phyloP scores from a whole-genome alignment of 805 yeast species.

The Barnettozyma californica region DNA sequence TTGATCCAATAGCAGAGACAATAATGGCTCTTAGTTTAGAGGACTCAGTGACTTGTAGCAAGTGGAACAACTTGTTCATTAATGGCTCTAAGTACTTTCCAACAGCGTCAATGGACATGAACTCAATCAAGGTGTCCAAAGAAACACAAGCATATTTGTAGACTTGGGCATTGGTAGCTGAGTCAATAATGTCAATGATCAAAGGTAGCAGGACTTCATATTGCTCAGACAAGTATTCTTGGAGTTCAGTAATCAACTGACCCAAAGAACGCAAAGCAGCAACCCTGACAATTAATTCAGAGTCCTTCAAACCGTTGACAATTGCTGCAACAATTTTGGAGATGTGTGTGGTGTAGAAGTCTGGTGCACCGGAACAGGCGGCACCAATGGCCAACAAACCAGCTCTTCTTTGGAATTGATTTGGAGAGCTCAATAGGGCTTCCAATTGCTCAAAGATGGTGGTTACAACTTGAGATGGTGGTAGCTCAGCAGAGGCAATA shows the following conservation, averaged over 20 bases:
- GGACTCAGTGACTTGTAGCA: slow-evolving; percentile 74
- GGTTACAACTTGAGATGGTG: slow-evolving; percentile 86
- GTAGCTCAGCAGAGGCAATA: slow-evolving; percentile 73
- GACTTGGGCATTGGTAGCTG: slow-evolving; percentile 74
- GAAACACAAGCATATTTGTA: slow-evolving; percentile 90
- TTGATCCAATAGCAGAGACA: slow-evolving; percentile 94
- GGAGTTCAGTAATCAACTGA: slow-evolving; percentile 76
- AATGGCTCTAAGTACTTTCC: slow-evolving; percentile 77
- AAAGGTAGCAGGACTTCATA: slow-evolving; percentile 82
- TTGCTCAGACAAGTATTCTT: slow-evolving; percentile 76
- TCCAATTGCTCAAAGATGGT: slow-evolving; percentile 68
- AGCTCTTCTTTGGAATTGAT: slow-evolving; percentile 80
- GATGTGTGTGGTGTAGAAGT: slow-evolving; percentile 72
- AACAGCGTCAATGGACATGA: slow-evolving; percentile 83
- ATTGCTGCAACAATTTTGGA: slow-evolving; percentile 68
- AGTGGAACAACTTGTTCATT: slow-evolving; percentile 81
- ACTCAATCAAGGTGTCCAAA: slow-evolving; percentile 86
- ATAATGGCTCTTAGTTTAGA: slow-evolving; percentile 68
- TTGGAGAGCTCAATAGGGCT: slow-evolving; percentile 52
- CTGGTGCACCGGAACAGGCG: slow-evolving; percentile 92
- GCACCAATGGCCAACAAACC: slow-evolving; percentile 77
- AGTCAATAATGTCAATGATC: slow-evolving; percentile 80
- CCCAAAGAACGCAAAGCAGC: slow-evolving; percentile 82
- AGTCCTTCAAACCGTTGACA: slow-evolving; percentile 71
- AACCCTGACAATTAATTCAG: slow-evolving; percentile 68